Base-by-base conservation (phyloP, 768 basidiomycete genomes). In the Bullera alba region DNA sequence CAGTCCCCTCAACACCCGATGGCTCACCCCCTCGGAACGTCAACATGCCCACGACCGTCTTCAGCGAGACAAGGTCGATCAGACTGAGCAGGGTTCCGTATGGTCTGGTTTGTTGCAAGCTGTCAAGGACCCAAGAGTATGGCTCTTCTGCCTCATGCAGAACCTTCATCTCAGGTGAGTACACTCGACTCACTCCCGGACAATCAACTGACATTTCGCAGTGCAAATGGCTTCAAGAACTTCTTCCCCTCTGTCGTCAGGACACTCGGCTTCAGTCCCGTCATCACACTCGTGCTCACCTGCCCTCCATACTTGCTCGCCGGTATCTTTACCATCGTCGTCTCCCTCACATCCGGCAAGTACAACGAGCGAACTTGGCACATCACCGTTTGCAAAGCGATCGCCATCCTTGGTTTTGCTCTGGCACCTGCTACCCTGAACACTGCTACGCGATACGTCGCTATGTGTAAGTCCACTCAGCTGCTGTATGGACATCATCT, bases 281-380 rank as follows among this genome's bases (percentile, higher is more conserved):
- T n/a, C 32, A 34, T 53, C 36, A 53, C 56, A 2, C 47, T 64
- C 3, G 35, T 58, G 22, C 48, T 64, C 28, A 60, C 59, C 22
- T 39, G 37, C 46, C 62, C 62, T 2, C 59, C 59, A 32, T 58
- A 61, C 38, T 30, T 63, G 23, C 26, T 50, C 23, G 48, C 51
- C 5, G 54, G 51, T 14, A 29, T 42, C 2, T 52, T 51, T 37
- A 35, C 46, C 34, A 41, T 61, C 35, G 17, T 36, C 12, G 28
- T 52, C 19, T 52, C 56, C 32, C 48, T 30, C 15, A 47, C 53
- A 4, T 60, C 59, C 25, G 54, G 55, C 36, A 36, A 50, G 36
- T 53, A 51, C 29, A 60, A 60, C 52, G 56, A 60, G 34, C 29
- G 54, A n/a, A 53, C 59, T 2, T 60, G 55, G 55, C 59, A 60